These are phyloP conservation scores for Setaria italica DNA, from an alignment of 202 grass and related monocot genomes.

Conservation along the genomic window DNA sequence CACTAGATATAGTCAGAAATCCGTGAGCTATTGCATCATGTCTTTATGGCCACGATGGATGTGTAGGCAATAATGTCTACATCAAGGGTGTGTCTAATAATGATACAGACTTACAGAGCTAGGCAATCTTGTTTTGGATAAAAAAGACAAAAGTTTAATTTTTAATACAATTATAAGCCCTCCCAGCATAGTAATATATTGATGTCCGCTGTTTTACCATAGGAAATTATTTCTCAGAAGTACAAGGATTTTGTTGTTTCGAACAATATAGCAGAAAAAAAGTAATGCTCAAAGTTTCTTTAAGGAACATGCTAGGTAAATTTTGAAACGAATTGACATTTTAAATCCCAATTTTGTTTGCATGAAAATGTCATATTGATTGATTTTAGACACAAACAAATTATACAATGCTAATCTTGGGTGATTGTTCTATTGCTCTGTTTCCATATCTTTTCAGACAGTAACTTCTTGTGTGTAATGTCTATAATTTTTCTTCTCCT, in stretches of 20 bases:
- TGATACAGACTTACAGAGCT: no score
- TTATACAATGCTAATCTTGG: background rate
- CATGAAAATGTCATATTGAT: background rate
- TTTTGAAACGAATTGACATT: background rate
- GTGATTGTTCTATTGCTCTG: background rate
- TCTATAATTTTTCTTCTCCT: background rate
- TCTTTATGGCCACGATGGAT: no score
- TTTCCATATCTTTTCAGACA: background rate
- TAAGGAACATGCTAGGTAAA: background rate
- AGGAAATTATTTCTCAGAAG: background rate
- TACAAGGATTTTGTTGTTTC: background rate
- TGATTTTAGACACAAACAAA: background rate
- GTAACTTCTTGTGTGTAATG: background rate
- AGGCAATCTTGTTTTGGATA: no score
- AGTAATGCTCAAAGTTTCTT: background rate
- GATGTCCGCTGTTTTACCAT: background rate
- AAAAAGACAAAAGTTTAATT: no score
- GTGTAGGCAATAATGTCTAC: background rate
- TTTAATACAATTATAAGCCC: no score
- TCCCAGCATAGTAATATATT: background rate
- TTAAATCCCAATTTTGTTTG: background rate
- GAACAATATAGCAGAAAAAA: background rate
- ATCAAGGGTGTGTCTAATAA: no score
- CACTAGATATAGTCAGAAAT: no score
- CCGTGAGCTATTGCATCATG: no score